These are phyloP conservation scores for Lithocarpus polystachyus DNA, from an alignment of 306 rosid species.

Conservation along the genomic window DNA sequence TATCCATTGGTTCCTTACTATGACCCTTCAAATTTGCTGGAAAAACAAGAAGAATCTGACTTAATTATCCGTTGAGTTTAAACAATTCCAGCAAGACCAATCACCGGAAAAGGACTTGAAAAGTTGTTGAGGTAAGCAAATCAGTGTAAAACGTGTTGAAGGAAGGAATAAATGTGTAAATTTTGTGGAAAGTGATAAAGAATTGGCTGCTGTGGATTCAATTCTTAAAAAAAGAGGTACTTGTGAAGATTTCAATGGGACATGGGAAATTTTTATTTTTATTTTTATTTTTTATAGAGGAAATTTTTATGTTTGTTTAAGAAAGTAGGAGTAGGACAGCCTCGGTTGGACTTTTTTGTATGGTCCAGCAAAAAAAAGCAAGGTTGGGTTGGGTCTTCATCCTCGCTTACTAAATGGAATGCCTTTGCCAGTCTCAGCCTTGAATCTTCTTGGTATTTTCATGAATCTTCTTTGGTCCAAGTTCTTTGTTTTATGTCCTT, in stretches of 20 bases:
- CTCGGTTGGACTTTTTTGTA: slow-evolving; percentile 37
- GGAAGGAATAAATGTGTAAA: slow-evolving; percentile 16
- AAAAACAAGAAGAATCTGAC: slow-evolving; percentile 17
- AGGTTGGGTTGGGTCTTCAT: slow-evolving; percentile 10
- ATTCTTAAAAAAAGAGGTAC: neutral
- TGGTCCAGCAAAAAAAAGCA: slow-evolving; percentile 12
- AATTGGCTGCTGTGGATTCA: neutral
- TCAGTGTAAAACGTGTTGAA: neutral
- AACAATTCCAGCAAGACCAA: slow-evolving; percentile 5
- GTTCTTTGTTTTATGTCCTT: no score
- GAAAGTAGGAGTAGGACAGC: slow-evolving; percentile 21
- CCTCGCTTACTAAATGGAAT: neutral
- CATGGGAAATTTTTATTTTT: no score
- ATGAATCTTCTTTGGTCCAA: neutral
- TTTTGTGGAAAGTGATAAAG: neutral
- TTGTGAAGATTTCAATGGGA: neutral
- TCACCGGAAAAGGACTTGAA: neutral
- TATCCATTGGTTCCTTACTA: slow-evolving; percentile 36
- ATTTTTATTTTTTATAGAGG: no score
- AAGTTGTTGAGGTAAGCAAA: neutral
- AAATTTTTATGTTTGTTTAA: slow-evolving; percentile 4
- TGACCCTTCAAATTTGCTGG: neutral
- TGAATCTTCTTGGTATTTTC: neutral
- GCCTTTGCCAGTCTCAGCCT: no score
- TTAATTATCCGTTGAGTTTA: neutral